These are phyloP conservation scores for Pinus tabuliformis DNA, from an alignment of 75 land plant species.

Conservation along the genomic window DNA sequence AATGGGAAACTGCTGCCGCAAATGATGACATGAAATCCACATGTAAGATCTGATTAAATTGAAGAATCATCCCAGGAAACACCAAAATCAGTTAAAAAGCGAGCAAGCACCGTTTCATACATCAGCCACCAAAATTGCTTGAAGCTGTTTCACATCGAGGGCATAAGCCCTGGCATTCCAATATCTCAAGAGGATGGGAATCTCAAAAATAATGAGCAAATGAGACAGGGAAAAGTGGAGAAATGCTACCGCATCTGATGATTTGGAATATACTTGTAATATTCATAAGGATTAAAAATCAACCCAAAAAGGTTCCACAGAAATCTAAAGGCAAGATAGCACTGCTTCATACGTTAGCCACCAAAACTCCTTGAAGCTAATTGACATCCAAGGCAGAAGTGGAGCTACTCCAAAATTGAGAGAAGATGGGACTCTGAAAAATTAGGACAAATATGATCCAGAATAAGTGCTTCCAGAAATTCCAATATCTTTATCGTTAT, in stretches of 20 bases:
- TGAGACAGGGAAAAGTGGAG: background rate
- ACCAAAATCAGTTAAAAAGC: background rate
- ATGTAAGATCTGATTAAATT: background rate
- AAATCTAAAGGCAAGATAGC: slow-evolving; percentile 14
- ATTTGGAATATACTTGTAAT: too few species aligned
- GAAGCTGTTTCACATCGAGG: slow-evolving; percentile 45
- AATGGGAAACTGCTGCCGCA: background rate
- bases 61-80: background rate
- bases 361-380: slow-evolving; percentile 67
- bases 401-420: slow-evolving; percentile 41
- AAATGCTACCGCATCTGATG: background rate
- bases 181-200: slow-evolving; percentile 38
- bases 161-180: slow-evolving; percentile 41
- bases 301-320: background rate
- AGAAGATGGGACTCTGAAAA: slow-evolving; percentile 55
- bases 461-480: background rate
- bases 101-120: slow-evolving; percentile 35
- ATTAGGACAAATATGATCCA: background rate
- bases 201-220: slow-evolving; percentile 14
- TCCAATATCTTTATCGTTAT: background rate
- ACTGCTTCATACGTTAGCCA: slow-evolving; percentile 55
- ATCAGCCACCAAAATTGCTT: slow-evolving; percentile 66
- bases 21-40: background rate
- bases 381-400: slow-evolving; percentile 59
- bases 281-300: background rate